Base-by-base conservation (phyloP, 1,139 yeast species). In the Spathaspora sp. region DNA sequence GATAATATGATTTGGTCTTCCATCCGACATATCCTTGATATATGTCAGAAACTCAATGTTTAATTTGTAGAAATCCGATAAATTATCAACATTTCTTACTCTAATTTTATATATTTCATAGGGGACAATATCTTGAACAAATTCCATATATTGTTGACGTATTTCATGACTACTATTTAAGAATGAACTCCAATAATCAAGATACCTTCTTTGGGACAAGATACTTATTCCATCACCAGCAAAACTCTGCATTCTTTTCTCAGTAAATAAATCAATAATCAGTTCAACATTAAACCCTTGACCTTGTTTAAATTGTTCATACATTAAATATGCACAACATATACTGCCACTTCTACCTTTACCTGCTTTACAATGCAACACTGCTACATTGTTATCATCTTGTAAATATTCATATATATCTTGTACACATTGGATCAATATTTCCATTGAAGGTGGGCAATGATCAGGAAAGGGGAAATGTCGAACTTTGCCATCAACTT, bases 311-410 rank as follows among this genome's bases (percentile, higher is more conserved):
- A 65, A 63, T 6, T 36, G 15, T 42, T 74, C 68, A 50, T 56
- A 64, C 77, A 90, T 82, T 49, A 91, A 62, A 57, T 82, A 86
- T 0, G 91, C 89, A 55, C 90, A 81, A 2, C 80, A 78, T 3
- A 89, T 66, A 0, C 91, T 79, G 0, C 98, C 98, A 0, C 96
- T 84, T 29, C 98, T 69, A 0, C 98, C 98, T 61, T 89, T 91
- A 0, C 98, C 98, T 49, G 89, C 90, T 57, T 87, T 84, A 60
- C 98, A 93, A 60, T 93, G 98, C 8, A 91, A 64, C 0, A 90
- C 77, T 0, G 87, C 95, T 1, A 83, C 82, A 51, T 78, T 76
- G 0, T 60, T 48, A 0, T 59, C 58, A 4, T 56, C 53, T 1
- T 40, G 29, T 27, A 86, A 57, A 52, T 64, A 84, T 1, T 56